Conservation (phyloP, 1,284 basidiomycete genomes). For the Fistulina hepatica region DNA sequence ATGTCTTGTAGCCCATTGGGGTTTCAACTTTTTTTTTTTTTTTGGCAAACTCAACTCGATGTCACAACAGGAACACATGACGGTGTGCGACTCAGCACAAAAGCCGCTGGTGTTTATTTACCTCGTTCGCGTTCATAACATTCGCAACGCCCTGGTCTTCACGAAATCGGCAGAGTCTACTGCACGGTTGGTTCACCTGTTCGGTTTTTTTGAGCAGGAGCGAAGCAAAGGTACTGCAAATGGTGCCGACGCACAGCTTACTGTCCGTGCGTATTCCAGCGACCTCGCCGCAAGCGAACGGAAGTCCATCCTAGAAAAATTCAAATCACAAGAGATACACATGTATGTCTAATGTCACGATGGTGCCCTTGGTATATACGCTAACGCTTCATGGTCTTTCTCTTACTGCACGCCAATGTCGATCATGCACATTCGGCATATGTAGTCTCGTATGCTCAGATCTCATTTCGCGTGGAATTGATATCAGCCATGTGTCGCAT, state of each 20-base stretch:
- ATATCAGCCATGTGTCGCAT: constrained; percentile 83
- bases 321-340: constrained; percentile 74
- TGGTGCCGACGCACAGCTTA: constrained; percentile 32
- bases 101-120: constrained; percentile 91
- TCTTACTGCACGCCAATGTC: too few relatives aligned
- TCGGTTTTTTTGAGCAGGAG: constrained; percentile 72
- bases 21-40: constrained; percentile 6
- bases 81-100: constrained; percentile 66
- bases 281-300: constrained; percentile 73
- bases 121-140: constrained; percentile 53
- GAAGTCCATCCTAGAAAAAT: constrained; percentile 67
- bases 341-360: constrained; percentile 43
- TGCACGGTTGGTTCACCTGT: constrained; percentile 68
- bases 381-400: too few relatives aligned
- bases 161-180: constrained; percentile 95
- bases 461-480: constrained; percentile 93
- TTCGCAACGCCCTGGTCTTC: constrained; percentile 80
- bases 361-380: constrained; percentile 3
- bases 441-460: constrained; percentile 87
- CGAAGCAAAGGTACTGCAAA: constrained; percentile 19
- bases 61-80: constrained; percentile 69
- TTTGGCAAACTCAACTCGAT: background rate
- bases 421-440: too few relatives aligned
- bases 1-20: constrained; percentile 13
- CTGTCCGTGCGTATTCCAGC: constrained; percentile 66